phyloP scores from a whole-genome alignment of 768 basidiomycete species.

The Tylopilus balloui region DNA sequence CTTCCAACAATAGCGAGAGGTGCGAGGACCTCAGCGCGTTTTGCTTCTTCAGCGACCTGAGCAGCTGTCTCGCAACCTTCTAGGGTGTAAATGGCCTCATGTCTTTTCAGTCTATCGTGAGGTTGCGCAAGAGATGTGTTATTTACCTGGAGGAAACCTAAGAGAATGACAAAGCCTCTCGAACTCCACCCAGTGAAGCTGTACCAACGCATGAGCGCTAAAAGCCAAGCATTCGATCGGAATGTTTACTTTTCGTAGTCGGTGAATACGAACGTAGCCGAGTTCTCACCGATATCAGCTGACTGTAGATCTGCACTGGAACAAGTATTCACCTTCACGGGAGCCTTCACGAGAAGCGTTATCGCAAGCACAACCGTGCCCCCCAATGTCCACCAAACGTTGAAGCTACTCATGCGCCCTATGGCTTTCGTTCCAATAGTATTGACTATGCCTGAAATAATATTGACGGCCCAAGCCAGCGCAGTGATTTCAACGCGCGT shows the following conservation, averaged over 20 bases:
- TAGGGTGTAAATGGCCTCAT: slow-evolving; percentile 52
- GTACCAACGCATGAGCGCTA: background rate
- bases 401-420: slow-evolving; percentile 50
- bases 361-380: slow-evolving; percentile 56
- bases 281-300: slow-evolving; percentile 37
- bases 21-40: slow-evolving; percentile 51
- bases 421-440: slow-evolving; percentile 55
- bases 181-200: slow-evolving; percentile 56
- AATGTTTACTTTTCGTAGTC: slow-evolving; percentile 47
- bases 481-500: slow-evolving; percentile 47
- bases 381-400: slow-evolving; percentile 59
- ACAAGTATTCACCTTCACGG: slow-evolving; percentile 38
- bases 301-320: background rate
- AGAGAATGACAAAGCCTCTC: slow-evolving; percentile 51
- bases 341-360: slow-evolving; percentile 53
- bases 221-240: background rate
- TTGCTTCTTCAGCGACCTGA: slow-evolving; percentile 59
- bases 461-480: slow-evolving; percentile 56
- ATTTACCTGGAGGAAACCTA: slow-evolving; percentile 42
- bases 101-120: background rate
- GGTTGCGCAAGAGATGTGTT: background rate
- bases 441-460: slow-evolving; percentile 51
- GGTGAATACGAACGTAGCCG: slow-evolving; percentile 50
- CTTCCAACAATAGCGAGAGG: slow-evolving; percentile 54
- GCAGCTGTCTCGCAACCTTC: slow-evolving; percentile 62